Evolutionary conservation across 768 basidiomycete species (phyloP), one percentile per base, ranked within the genome.

Genomic region (Pulveroboletus sp.): DNA sequence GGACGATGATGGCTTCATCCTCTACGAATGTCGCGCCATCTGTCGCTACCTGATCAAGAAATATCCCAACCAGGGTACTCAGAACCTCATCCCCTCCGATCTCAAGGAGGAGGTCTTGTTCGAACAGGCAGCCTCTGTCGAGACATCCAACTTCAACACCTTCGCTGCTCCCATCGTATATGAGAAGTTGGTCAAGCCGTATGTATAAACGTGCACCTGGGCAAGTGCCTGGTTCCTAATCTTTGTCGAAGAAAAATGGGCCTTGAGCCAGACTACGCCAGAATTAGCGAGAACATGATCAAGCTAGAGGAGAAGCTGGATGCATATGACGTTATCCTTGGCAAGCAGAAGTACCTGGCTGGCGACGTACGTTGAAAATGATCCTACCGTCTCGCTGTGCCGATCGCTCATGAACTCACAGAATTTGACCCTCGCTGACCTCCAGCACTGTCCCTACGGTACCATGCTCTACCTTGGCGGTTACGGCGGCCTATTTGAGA

Each of bases 11-110:
- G 84, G 82, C 5, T 79, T 84, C 64, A 69, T 76, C 48, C 56
- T 89, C 26, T 85, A 75, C 62, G 83, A 84, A 58, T 76, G 75
- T 36, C 78, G 82, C 11, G 83, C 83, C 1, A 84, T 86, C 53
- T 64, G 60, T 33, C 76, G 79, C 13, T 88, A 86, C 61, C 58
- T 86, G 57, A 76, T 72, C 32, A 62, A 65, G 35, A 84, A 84
- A 63, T 79, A 81, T 56, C 61, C 74, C 6, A 50, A 67, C 43
- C 74, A 81, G 51, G 81, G 81, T 17, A 70, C 76, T 5, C 50
- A 63, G 21, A 21, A 21, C 8, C 72, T 86, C 30, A 67, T 82
- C 27, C 84, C 85, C 5, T 58, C 59, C 24, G 73, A 73, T 55
- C 55, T 57, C 32, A 60, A 68, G 59, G 67, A 66, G 8, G 56